Conservation (phyloP, 2,329 filamentous ascomycete genomes). For the Conoideocrella luteorostrata region DNA sequence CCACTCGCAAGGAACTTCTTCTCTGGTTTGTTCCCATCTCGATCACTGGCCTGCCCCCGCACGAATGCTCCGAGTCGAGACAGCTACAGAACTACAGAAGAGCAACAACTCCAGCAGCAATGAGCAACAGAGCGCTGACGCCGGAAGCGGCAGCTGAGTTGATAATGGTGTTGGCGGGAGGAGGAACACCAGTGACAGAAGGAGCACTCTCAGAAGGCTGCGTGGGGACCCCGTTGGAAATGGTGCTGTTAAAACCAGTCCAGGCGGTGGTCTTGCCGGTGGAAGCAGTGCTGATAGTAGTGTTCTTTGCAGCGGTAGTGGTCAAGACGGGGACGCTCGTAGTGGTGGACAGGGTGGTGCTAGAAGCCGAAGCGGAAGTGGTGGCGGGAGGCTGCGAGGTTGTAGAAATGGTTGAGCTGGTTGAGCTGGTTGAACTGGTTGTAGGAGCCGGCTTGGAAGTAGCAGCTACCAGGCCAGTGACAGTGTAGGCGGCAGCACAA, state of each 20-base stretch:
- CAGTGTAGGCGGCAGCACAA: slow-evolving; percentile 47
- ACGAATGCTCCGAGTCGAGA: neutral
- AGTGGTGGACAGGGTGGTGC: too few species aligned
- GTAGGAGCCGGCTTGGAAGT: slow-evolving; percentile 24
- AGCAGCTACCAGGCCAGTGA: slow-evolving; percentile 38
- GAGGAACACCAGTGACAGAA: slow-evolving; percentile 11
- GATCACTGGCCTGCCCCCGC: neutral
- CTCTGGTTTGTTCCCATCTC: neutral
- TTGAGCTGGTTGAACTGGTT: slow-evolving; percentile 23
- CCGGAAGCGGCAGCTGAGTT: slow-evolving; percentile 25
- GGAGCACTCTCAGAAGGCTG: slow-evolving; percentile 16
- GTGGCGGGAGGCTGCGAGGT: slow-evolving; percentile 19
- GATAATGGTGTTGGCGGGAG: slow-evolving; percentile 16
- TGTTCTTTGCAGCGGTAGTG: slow-evolving; percentile 17
- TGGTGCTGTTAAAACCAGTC: slow-evolving; percentile 27
- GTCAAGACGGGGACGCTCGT: slow-evolving; percentile 16
- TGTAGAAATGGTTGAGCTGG: slow-evolving; percentile 14
- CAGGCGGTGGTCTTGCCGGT: slow-evolving; percentile 22
- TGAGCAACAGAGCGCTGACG: slow-evolving; percentile 30
- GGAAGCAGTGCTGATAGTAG: slow-evolving; percentile 19
- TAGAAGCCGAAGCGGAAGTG: slow-evolving; percentile 19
- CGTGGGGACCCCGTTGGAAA: slow-evolving; percentile 18
- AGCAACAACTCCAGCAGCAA: slow-evolving; percentile 28
- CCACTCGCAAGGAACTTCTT: slow-evolving; percentile 18
- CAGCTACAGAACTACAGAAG: slow-evolving; percentile 25